These are phyloP conservation scores for Cryptococcus sp. DNA, from an alignment of 1,284 basidiomycete genomes.

Conservation along the genomic window DNA sequence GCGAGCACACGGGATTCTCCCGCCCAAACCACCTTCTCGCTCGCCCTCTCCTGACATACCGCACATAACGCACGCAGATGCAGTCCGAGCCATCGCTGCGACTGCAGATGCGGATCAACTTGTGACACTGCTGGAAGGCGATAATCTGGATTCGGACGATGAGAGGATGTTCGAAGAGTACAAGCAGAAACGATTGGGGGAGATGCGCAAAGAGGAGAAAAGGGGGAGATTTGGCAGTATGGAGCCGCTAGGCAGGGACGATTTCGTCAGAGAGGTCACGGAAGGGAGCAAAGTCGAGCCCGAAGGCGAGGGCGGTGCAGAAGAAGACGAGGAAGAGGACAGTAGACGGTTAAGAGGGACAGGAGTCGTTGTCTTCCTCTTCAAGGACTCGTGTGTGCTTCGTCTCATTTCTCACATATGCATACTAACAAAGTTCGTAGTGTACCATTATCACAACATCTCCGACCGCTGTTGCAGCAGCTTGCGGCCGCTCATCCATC, in stretches of 20 bases:
- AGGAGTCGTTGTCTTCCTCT: constrained; percentile 60
- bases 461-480: constrained; percentile 69
- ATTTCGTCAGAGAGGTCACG: constrained; percentile 93
- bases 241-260: constrained; percentile 85
- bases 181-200: constrained; percentile 65
- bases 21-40: constrained; percentile 66
- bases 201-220: constrained; percentile 65
- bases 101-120: constrained; percentile 65
- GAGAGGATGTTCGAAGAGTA: constrained; percentile 73
- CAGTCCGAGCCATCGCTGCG: constrained; percentile 54
- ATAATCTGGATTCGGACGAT: constrained; percentile 72
- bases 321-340: constrained; percentile 47
- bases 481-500: constrained; percentile 81
- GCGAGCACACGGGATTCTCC: constrained; percentile 85
- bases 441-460: constrained; percentile 73
- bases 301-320: constrained; percentile 58
- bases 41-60: constrained; percentile 66
- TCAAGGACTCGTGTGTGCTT: constrained; percentile 57
- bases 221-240: constrained; percentile 79
- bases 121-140: constrained; percentile 65
- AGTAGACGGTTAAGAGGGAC: constrained; percentile 53
- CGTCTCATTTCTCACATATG: not conserved
- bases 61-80: constrained; percentile 48
- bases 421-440: constrained; percentile 55
- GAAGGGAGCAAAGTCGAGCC: constrained; percentile 78